These are phyloP conservation scores for Myxozyma vanderwaltii DNA, from an alignment of 805 yeast genomes.

Conservation along the genomic window DNA sequence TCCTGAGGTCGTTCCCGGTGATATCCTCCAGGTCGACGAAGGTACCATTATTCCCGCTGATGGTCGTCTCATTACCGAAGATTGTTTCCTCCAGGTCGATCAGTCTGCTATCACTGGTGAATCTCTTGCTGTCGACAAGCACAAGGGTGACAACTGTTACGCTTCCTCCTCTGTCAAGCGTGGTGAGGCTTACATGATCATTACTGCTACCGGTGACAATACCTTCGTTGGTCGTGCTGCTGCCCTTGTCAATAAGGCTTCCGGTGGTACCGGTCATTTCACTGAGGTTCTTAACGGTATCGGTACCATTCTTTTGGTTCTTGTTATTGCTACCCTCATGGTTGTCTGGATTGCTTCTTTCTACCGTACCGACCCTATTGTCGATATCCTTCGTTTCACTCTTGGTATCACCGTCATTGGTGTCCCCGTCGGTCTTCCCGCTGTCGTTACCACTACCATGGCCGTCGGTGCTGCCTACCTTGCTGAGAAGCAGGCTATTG, in stretches of 20 bases:
- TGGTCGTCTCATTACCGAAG: slow-evolving; percentile 87
- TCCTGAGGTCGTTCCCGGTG: slow-evolving; percentile 92
- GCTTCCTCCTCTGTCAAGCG: slow-evolving; percentile 94
- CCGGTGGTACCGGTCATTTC: slow-evolving; percentile 92
- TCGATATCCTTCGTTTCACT: slow-evolving; percentile 85
- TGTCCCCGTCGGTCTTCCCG: slow-evolving; percentile 99
- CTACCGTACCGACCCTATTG: slow-evolving; percentile 89
- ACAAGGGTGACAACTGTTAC: slow-evolving; percentile 81
- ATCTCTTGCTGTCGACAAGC: slow-evolving; percentile 93
- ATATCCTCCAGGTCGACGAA: slow-evolving; percentile 85
- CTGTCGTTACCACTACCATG: slow-evolving; percentile 98
- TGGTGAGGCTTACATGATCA: slow-evolving; percentile 94
- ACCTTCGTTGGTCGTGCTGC: slow-evolving; percentile 98
- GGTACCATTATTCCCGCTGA: slow-evolving; percentile 94
- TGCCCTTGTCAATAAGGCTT: slow-evolving; percentile 90
- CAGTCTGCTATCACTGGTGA: slow-evolving; percentile 98
- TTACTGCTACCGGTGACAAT: slow-evolving; percentile 92
- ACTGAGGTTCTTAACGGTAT: slow-evolving; percentile 97
- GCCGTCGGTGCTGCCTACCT: slow-evolving; percentile 99
- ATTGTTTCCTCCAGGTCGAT: slow-evolving; percentile 85
- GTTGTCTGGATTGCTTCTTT: slow-evolving; percentile 91
- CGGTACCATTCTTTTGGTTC: slow-evolving; percentile 86
- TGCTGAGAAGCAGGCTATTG: slow-evolving; percentile 96
- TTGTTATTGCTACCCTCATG: slow-evolving; percentile 83
- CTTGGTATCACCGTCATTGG: slow-evolving; percentile 95